Evolutionary conservation across 1,284 basidiomycete genomes (phyloP).

Genomic region (Tilletia caries): DNA sequence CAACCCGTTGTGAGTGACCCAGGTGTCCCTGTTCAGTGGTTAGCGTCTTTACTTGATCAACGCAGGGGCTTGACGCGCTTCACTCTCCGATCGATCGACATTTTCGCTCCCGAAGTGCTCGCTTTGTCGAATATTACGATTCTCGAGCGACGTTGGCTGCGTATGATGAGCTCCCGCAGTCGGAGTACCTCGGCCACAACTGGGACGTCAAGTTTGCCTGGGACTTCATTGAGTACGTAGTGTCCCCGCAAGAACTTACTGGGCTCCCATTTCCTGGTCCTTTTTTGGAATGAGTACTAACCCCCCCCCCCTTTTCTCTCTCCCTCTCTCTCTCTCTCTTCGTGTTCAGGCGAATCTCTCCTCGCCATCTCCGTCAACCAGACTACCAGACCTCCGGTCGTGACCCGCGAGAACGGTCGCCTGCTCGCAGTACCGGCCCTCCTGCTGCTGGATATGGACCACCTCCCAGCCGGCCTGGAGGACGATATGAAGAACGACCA

Average conservation of each 20-base stretch:
- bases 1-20: slow-evolving; percentile 23
- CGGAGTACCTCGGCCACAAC: slow-evolving; percentile 75
- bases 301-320: too few species aligned
- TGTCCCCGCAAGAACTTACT: too few species aligned
- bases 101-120: slow-evolving; percentile 18
- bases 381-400: background rate
- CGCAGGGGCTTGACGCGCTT: too few species aligned
- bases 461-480: background rate
- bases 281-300: too few species aligned
- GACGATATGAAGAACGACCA: slow-evolving; percentile 9
- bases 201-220: slow-evolving; percentile 86
- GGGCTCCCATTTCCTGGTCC: too few species aligned
- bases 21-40: too few species aligned
- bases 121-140: slow-evolving; percentile 31
- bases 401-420: background rate
- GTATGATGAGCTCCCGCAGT: slow-evolving; percentile 72
- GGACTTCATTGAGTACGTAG: slow-evolving; percentile 59
- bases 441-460: background rate
- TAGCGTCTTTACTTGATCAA: too few species aligned
- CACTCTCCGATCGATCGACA: slow-evolving; percentile 36
- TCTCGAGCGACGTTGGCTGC: slow-evolving; percentile 67
- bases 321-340: background rate
- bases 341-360: background rate
- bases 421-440: background rate
- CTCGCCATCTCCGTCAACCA: background rate